These are phyloP conservation scores for Jatropha podagrica DNA, from an alignment of 441 rosid species.

Conservation along the genomic window DNA sequence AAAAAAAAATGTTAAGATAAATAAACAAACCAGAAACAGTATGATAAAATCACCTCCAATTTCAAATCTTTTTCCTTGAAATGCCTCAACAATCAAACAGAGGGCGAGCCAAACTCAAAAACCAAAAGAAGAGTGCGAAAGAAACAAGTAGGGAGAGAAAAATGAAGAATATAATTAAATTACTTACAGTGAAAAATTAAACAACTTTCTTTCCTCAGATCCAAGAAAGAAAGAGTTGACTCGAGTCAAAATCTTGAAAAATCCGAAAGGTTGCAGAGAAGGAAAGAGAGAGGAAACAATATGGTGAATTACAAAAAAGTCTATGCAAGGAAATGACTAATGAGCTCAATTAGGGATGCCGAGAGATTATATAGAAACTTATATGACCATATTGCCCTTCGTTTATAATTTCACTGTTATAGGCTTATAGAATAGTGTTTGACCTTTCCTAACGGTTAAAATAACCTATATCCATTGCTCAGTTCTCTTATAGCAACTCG, in stretches of 20 bases:
- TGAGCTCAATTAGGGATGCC: not conserved
- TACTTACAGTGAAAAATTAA: slow-evolving; percentile 30
- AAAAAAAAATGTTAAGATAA: not conserved
- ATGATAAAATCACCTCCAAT: not conserved
- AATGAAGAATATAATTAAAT: not conserved
- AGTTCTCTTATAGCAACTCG: too few relatives aligned
- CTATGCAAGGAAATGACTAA: slow-evolving; percentile 19
- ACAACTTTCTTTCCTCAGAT: slow-evolving; percentile 21
- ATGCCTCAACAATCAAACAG: not conserved
- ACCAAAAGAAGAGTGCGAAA: not conserved
- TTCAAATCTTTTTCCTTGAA: not conserved
- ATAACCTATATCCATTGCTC: too few relatives aligned
- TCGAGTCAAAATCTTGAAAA: not conserved
- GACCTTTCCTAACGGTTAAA: not conserved
- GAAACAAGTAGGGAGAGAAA: not conserved
- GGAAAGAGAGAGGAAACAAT: slow-evolving; percentile 29
- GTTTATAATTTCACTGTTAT: not conserved
- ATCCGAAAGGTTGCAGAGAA: slow-evolving; percentile 2
- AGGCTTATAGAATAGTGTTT: slow-evolving; percentile 10
- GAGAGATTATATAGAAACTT: slow-evolving; percentile 35
- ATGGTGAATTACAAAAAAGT: not conserved
- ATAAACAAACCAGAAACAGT: not conserved
- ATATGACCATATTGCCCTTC: slow-evolving; percentile 37
- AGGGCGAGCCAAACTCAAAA: not conserved
- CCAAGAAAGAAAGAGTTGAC: slow-evolving; percentile 24